Conservation (phyloP, 2,329 filamentous ascomycete genomes). For the Lachnellula hyalina region DNA sequence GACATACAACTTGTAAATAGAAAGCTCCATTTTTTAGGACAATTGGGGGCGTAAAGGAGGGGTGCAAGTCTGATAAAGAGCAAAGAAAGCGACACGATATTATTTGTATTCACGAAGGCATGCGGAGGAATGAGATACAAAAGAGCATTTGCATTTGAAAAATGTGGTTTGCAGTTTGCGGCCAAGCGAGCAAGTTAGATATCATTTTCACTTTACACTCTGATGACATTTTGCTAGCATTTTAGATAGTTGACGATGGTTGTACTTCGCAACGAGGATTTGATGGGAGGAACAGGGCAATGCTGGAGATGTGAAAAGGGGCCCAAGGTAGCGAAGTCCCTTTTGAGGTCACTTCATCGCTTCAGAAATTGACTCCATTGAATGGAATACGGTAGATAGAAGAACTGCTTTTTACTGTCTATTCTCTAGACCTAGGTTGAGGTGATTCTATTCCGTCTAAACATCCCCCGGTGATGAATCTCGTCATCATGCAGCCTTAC, state of each 20-base stretch:
- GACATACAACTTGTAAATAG: slow-evolving; percentile 32
- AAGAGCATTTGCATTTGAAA: slow-evolving; percentile 8
- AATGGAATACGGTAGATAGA: background rate
- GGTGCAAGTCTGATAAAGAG: slow-evolving; percentile 3
- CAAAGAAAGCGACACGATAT: slow-evolving; percentile 3
- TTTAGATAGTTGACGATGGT: slow-evolving; percentile 1
- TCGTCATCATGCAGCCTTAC: too few relatives aligned
- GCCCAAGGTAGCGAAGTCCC: background rate
- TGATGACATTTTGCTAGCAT: slow-evolving; percentile 1
- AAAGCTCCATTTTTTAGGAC: slow-evolving; percentile 19
- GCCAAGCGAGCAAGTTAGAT: background rate
- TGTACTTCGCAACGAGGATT: background rate
- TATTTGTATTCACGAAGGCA: slow-evolving; percentile 17
- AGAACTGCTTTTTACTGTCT: background rate
- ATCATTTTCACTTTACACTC: background rate
- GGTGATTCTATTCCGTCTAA: background rate
- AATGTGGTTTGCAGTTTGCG: background rate
- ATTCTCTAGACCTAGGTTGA: background rate
- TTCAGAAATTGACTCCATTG: background rate
- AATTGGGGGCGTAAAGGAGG: background rate
- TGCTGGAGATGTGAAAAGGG: slow-evolving; percentile 1
- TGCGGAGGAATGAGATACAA: slow-evolving; percentile 2
- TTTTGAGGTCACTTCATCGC: background rate
- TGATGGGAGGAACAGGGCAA: background rate
- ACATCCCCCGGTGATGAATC: background rate